These are phyloP conservation scores for Paraconiothyrium brasiliense DNA, from an alignment of 2,329 filamentous ascomycete species.

Conservation along the genomic window DNA sequence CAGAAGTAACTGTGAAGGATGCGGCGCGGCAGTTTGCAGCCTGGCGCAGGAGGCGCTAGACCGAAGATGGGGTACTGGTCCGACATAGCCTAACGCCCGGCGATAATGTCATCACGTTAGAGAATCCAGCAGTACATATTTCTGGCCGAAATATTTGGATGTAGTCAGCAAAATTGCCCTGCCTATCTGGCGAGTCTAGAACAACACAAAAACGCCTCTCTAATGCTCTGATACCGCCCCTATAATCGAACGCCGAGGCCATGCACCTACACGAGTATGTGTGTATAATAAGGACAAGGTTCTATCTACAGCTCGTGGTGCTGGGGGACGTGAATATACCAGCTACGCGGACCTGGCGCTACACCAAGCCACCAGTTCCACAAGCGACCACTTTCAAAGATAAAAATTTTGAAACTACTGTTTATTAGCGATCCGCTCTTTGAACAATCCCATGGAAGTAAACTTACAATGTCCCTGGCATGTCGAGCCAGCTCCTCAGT, in stretches of 20 bases:
- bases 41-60: too few species aligned
- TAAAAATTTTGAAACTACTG: conserved; percentile 61
- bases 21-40: too few species aligned
- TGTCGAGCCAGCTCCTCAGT: conserved; percentile 72
- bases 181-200: not conserved
- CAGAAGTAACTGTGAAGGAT: too few species aligned
- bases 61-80: too few species aligned
- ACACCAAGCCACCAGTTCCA: conserved; percentile 73
- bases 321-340: conserved; percentile 58
- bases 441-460: not conserved
- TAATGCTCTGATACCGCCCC: conserved; percentile 6
- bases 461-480: conserved; percentile 77
- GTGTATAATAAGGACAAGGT: not conserved
- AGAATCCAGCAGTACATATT: too few species aligned
- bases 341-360: conserved; percentile 65
- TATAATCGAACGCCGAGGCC: conserved; percentile 10
- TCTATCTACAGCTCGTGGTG: conserved; percentile 36
- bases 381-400: conserved; percentile 63
- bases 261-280: conserved; percentile 6
- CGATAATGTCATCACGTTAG: too few species aligned
- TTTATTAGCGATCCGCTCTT: not conserved
- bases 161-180: too few species aligned
- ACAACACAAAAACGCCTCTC: conserved; percentile 10
- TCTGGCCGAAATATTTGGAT: too few species aligned
- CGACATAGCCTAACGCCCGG: too few species aligned